Base-by-base conservation (phyloP, 2,329 filamentous ascomycete genomes). In the Chaetomiaceae sp. region DNA sequence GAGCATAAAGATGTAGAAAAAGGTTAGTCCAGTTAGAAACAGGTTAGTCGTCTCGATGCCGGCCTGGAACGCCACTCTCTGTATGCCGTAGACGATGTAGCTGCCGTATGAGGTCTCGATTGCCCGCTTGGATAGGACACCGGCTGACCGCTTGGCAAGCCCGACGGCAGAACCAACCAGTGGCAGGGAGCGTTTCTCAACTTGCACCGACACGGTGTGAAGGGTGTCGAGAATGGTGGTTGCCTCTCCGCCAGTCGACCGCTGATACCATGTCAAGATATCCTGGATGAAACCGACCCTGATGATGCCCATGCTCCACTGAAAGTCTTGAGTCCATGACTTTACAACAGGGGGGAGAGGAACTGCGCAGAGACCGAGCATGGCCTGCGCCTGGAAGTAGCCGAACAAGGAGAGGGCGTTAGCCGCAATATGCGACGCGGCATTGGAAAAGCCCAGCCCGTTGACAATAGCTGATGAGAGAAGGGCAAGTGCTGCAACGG, bases 281-380 rank as follows among this genome's bases (percentile, higher is more conserved):
- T 74, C 75, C 70, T 95, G 87, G 68, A 95, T 77, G 70, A 94
- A 94, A 30, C 76, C 73, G 48, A 94, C 79, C 48, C 82, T 81
- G 67, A 95, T 92, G 61, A 95, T 89, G 63, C 89, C 89, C 87
- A 95, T 90, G 65, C 84, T 89, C 89, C 89, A 95, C 68, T 90
- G 85, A 75, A 95, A 94, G 69, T 94, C 90, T 71, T 94, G 89
- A 0, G 89, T 94, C 89, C 89, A 95, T 0, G 89, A 81, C 63
- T 86, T 79, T 48, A 91, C 89, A 54, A 92, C 87, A 0, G 89
- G 89, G 3, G 89, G 89, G 45, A 92, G 77, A 32, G 78, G 75
- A 14, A 94, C 84, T 29, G 85, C 78, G 38, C 84, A 86, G 74
- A 94, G 83, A 54, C 89, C 89, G 62, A 92, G 78, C 70, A 94